Conservation (phyloP, 1,284 basidiomycete genomes). For the Gastroboletus turbinatus region DNA sequence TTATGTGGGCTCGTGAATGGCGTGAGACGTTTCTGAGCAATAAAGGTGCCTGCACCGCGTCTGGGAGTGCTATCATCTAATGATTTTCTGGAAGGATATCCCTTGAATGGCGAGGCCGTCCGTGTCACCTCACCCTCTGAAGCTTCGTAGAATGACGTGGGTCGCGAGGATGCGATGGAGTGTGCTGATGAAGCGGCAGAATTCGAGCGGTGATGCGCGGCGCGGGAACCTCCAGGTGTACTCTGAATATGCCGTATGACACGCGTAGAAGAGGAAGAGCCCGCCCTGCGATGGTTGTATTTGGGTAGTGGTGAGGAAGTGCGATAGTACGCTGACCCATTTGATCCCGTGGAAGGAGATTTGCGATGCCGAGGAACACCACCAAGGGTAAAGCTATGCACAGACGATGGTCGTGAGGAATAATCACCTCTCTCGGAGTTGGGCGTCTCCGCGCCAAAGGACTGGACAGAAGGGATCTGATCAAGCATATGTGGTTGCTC, state of each 20-base stretch:
- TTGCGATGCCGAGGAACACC: constrained; percentile 56
- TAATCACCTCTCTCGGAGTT: constrained; percentile 76
- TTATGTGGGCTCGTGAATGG: constrained; percentile 57
- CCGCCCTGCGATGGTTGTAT: constrained; percentile 62
- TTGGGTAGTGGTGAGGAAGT: constrained; percentile 67
- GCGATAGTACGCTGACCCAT: constrained; percentile 62
- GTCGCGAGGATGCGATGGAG: constrained; percentile 69
- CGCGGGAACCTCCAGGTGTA: constrained; percentile 34
- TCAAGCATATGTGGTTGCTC: constrained; percentile 52
- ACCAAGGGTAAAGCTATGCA: constrained; percentile 63
- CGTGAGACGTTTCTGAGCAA: constrained; percentile 72
- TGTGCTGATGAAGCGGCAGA: constrained; percentile 74
- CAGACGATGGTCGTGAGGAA: constrained; percentile 71
- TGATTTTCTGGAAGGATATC: constrained; percentile 39
- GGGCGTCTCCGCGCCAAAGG: constrained; percentile 73
- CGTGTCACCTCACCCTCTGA: constrained; percentile 62
- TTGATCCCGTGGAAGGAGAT: constrained; percentile 72
- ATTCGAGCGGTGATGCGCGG: constrained; percentile 61
- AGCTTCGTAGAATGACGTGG: constrained; percentile 70
- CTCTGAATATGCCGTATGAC: constrained; percentile 66
- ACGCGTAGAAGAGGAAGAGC: constrained; percentile 74
- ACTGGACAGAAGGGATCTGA: constrained; percentile 57
- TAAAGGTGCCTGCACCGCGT: constrained; percentile 53
- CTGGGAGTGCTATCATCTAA: constrained; percentile 49
- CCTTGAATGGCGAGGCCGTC: constrained; percentile 53